Base-by-base conservation (phyloP, 2,329 filamentous ascomycete genomes). In the Epichloe sylvatica region DNA sequence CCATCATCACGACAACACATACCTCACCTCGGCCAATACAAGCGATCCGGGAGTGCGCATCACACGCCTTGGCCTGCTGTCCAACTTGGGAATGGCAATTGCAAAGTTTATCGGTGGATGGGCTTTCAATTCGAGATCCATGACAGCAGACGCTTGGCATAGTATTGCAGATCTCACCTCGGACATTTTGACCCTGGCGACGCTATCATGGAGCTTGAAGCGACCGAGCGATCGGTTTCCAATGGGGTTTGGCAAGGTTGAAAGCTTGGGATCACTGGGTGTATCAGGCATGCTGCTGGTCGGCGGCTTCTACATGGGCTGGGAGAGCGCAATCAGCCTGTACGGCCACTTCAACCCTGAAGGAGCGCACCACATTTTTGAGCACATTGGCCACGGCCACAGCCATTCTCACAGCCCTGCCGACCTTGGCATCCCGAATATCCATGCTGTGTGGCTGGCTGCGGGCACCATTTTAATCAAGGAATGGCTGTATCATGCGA, bases 401-500 rank as follows among this genome's bases (percentile, higher is more conserved):
- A 72, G 75, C 52, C 81, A 85, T 63, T 75, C 74, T 52, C 80
- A 84, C 60, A 71, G 66, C 40, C 58, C 62, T 15, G 55, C 62
- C 19, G 61, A 60, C 30, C 56, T 68, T 11, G 76, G 76, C 49
- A 69, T 77, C 2, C 92, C 92, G 0, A 94, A 87, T 65, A 77
- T 98, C 56, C 90, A 97, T 64, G 92, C 92, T 21, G 91, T 87
- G 7, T 98, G 92, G 92, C 71, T 98, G 52, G 91, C 92, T 36
- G 84, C 80, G 39, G 91, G 87, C 19, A 95, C 88, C 2, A 92
- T 98, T 51, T 67, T 88, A 25, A 73, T 97, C 60, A 98, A 98
- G 69, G 92, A 98, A 68, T 98, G 90, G 87, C 73, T 98, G 25
- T 98, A 97, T 64, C 83, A 85, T 72, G 88, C 91, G 55, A 98